Base-by-base conservation (phyloP, 805 yeast genomes). In the Pichia membranifaciens region DNA sequence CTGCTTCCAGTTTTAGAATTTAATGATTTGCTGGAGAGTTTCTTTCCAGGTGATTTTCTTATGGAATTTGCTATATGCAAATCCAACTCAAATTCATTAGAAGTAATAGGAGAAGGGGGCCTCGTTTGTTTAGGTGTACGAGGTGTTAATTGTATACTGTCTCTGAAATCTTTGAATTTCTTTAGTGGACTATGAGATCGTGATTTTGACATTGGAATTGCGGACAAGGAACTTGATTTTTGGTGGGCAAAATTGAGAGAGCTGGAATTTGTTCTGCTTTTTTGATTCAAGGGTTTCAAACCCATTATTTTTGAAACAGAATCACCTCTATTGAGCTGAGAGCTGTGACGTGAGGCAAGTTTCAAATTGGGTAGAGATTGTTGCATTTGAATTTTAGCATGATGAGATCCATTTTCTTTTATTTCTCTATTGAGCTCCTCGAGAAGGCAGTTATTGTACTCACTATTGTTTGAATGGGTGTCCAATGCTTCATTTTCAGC, bases 141-240 rank as follows among this genome's bases (percentile, higher is more conserved):
- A n/a, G 37, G 34, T 39, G 45, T 37, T 17, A 33, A 13, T 6
- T 28, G 32, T 8, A 44, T 7, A 13, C 37, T 51, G 46, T 59
- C 57, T 42, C 57, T 58, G 25, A 60, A 52, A 36, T 59, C 53
- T 40, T 50, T 51, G 18, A 62, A 41, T 33, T 60, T 45, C 42
- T 62, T 61, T 21, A 62, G 43, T 13, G 66, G 66, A 41, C 64
- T 60, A 37, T 48, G 51, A 1, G 63, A 58, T 6, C 43, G 31
- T 6, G 43, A 41, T 28, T 25, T 29, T 13, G 41, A 23, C 15
- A 16, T 47, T 22, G 50, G 35, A 8, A 45, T 21, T 7, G 43
- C 44, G n/a, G 52, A 45, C 16, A 40, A 15, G 16, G 52, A 49
- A 35, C 16, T 39, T 9, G 50, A 47, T 33, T 38, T 47, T 22